These are phyloP conservation scores for Eremochloa ophiuroides DNA, from an alignment of 176 grass and related monocot species.

Conservation along the genomic window DNA sequence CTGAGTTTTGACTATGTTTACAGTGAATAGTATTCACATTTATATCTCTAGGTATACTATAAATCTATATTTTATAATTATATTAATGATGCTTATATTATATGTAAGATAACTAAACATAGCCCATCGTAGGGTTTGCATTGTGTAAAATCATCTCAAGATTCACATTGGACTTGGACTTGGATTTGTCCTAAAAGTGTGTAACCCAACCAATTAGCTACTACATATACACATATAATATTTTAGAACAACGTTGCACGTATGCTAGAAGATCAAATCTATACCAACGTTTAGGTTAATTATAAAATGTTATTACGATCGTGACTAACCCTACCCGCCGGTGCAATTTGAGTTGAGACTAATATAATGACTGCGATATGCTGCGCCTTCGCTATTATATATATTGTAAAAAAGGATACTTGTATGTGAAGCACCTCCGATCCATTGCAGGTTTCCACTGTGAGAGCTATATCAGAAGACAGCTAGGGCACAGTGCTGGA, in stretches of 20 bases:
- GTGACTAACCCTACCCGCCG: not conserved
- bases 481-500: constrained; percentile 23
- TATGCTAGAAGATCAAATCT: not conserved
- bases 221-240: not conserved
- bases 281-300: not conserved
- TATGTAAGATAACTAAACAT: not conserved
- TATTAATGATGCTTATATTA: not conserved
- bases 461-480: not conserved
- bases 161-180: not conserved
- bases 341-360: not conserved
- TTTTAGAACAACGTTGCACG: not conserved
- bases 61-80: not conserved
- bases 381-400: constrained; percentile 6
- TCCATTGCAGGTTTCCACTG: constrained; percentile 13
- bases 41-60: not conserved
- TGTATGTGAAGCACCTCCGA: constrained; percentile 23
- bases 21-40: not conserved
- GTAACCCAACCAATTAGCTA: not conserved
- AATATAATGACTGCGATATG: constrained; percentile 19
- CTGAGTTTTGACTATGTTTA: not conserved
- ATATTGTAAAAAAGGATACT: constrained; percentile 1
- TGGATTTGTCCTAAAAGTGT: not conserved
- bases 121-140: not conserved
- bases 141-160: not conserved
- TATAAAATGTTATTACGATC: not conserved